Conservation (phyloP, 306 rosid genomes). For the Cucurbita ficifolia region DNA sequence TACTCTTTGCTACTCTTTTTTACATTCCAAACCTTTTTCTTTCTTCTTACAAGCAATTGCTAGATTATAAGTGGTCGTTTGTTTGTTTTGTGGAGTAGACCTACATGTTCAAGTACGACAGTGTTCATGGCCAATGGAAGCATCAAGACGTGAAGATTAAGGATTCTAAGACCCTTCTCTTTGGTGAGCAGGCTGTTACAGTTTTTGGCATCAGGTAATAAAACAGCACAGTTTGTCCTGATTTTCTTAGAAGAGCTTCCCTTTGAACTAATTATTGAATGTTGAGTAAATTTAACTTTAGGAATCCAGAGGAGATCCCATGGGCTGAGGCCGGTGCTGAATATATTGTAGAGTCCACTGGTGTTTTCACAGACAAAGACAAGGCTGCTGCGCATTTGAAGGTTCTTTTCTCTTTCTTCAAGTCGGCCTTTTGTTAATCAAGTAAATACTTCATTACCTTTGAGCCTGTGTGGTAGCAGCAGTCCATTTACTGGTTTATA, state of each 20-base stretch:
- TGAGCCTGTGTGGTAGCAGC: neutral
- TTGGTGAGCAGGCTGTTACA: constrained; percentile 39
- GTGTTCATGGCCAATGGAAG: constrained; percentile 71
- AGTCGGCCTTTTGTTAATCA: too few species aligned
- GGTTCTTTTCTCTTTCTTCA: neutral
- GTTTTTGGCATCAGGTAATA: constrained; percentile 43
- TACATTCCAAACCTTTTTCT: neutral
- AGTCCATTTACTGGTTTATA: neutral
- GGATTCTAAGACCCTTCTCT: constrained; percentile 52
- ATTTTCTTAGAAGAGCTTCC: neutral
- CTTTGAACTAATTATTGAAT: neutral
- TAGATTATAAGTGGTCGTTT: neutral
- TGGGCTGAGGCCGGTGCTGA: constrained; percentile 12
- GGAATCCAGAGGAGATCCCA: constrained; percentile 13
- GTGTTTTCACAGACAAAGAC: constrained; percentile 12
- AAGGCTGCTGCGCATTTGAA: constrained; percentile 14
- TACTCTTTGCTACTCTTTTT: neutral
- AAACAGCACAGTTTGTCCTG: neutral
- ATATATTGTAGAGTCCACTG: constrained; percentile 9
- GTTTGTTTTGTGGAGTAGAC: constrained; percentile 16
- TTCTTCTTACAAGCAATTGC: neutral
- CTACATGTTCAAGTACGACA: constrained; percentile 72
- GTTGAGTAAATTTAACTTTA: neutral
- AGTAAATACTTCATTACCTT: too few species aligned
- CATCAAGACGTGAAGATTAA: constrained; percentile 33